phyloP scores from a whole-genome alignment of 495 filamentous ascomycete species.

The Aspergillus indologenus region DNA sequence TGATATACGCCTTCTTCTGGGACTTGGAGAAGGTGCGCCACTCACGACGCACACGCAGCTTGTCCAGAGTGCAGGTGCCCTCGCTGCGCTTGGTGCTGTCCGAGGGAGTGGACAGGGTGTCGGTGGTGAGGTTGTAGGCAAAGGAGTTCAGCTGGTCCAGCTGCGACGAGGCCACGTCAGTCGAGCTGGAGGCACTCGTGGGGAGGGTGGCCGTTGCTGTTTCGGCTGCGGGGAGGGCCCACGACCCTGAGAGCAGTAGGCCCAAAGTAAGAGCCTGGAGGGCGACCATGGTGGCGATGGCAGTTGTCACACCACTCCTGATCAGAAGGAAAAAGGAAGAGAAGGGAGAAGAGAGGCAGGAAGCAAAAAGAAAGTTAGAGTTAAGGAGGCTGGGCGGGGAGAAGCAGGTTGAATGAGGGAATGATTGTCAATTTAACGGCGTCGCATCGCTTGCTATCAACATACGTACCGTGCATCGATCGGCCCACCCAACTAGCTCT shows the following conservation, averaged over 20 bases:
- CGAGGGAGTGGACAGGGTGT: slow-evolving; percentile 10
- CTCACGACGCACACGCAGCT: slow-evolving; percentile 46
- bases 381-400: not conserved
- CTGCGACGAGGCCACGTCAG: slow-evolving; percentile 19
- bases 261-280: slow-evolving; percentile 14
- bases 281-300: slow-evolving; percentile 19
- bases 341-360: too few species aligned
- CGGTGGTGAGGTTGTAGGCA: slow-evolving; percentile 18
- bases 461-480: not conserved
- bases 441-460: not conserved
- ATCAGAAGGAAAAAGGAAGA: slow-evolving; percentile 1
- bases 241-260: slow-evolving; percentile 12
- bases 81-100: slow-evolving; percentile 26
- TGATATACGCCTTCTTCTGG: slow-evolving; percentile 56
- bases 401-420: not conserved
- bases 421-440: slow-evolving; percentile 4
- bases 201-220: slow-evolving; percentile 12
- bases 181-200: slow-evolving; percentile 20
- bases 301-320: not conserved
- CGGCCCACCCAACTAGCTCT: not conserved
- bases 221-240: slow-evolving; percentile 11
- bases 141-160: slow-evolving; percentile 17
- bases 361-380: not conserved
- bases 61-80: slow-evolving; percentile 44
- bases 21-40: slow-evolving; percentile 33